Percentiles rank a stretch among this genome's conserved stretches.
These are phyloP conservation scores for Citrus glauca DNA, from an alignment of 345 rosid species.

Conservation along the genomic window DNA sequence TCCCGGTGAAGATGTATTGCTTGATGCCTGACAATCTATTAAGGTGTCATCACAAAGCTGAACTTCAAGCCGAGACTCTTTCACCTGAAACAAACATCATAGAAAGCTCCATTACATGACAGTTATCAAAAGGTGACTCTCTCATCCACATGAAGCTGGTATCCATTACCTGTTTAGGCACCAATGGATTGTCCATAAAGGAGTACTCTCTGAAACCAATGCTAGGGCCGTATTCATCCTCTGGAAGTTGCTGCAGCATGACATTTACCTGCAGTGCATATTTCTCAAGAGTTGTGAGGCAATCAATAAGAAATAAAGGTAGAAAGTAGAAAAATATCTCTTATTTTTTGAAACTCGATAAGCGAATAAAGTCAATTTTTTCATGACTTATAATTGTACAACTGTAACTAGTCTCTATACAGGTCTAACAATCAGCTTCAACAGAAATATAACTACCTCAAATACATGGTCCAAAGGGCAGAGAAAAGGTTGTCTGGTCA, in stretches of 20 bases:
- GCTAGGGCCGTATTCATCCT: conserved; percentile 89
- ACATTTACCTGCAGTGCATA: conserved; percentile 58
- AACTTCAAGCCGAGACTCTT: conserved; percentile 90
- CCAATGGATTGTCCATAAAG: conserved; percentile 65
- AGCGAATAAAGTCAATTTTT: too few relatives aligned
- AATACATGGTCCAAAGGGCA: conserved; percentile 98
- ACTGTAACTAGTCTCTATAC: too few relatives aligned
- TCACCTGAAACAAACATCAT: conserved; percentile 52
- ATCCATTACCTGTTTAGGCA: conserved; percentile 69
- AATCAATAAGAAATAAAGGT: background rate
- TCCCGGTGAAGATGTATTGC: conserved; percentile 43
- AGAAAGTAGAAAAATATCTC: background rate
- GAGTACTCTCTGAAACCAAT: conserved; percentile 83
- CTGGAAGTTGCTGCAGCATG: conserved; percentile 62
- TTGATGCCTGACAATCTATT: conserved; percentile 51
- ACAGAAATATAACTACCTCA: conserved; percentile 48
- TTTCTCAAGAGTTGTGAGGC: background rate
- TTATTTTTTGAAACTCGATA: too few relatives aligned
- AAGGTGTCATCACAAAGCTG: conserved; percentile 78
- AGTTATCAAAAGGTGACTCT: background rate
- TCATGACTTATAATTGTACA: too few relatives aligned
- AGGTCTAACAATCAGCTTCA: conserved; percentile 6
- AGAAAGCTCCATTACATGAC: background rate
- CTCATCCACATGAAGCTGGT: background rate
- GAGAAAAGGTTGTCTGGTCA: conserved; percentile 92